These are phyloP conservation scores for Dentipellis fragilis DNA, from an alignment of 768 basidiomycete genomes.

Conservation along the genomic window DNA sequence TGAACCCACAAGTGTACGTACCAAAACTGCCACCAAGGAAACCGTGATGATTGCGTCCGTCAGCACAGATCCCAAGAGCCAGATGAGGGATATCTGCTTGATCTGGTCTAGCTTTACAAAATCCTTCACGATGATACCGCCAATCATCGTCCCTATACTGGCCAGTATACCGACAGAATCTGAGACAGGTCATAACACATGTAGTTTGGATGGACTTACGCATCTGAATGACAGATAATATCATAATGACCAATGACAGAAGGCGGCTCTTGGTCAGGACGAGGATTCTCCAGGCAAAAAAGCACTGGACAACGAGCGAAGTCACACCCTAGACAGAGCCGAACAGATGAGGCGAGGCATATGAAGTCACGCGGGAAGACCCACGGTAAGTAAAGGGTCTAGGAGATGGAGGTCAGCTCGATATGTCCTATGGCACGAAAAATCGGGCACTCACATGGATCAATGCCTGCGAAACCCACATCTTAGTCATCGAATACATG, in stretches of 20 bases:
- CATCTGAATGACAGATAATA: conserved; percentile 18
- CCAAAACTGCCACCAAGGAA: conserved; percentile 33
- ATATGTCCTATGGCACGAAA: no score
- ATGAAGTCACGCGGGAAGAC: conserved; percentile 19
- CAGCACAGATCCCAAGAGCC: conserved; percentile 31
- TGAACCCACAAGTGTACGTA: conserved; percentile 17
- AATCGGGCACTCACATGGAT: no score
- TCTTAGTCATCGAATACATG: no score
- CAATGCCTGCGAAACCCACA: no score
- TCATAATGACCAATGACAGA: conserved; percentile 18
- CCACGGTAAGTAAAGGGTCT: no score
- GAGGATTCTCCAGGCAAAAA: conserved; percentile 36
- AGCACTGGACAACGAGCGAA: conserved; percentile 41
- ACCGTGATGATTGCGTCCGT: conserved; percentile 34
- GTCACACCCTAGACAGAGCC: no score
- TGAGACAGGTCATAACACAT: no score
- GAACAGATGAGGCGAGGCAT: no score
- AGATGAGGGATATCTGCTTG: conserved; percentile 25
- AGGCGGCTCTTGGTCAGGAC: conserved; percentile 22
- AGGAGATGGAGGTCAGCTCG: no score
- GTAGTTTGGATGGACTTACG: conserved; percentile 18
- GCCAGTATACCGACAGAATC: conserved; percentile 23
- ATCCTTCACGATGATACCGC: conserved; percentile 21
- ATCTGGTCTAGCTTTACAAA: conserved; percentile 19
- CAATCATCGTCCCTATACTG: conserved; percentile 24